phyloP scores from a whole-genome alignment of 2,329 filamentous ascomycete genomes.

The Monosporascus sp. region DNA sequence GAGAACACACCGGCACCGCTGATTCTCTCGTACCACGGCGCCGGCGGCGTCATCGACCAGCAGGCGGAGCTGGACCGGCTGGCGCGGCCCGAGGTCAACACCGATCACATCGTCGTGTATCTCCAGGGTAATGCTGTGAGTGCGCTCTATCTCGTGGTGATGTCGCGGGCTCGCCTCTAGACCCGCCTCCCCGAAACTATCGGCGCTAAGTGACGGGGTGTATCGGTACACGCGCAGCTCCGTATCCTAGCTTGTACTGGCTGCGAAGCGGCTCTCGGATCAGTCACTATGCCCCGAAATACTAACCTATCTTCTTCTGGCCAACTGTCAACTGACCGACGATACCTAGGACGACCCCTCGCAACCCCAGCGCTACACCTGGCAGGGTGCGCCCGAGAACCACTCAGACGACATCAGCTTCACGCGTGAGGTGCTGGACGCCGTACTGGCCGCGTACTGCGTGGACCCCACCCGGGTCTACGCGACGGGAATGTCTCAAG shows the following conservation, averaged over 20 bases:
- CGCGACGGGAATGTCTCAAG: slow-evolving; percentile 11
- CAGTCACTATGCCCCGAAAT: too few species aligned
- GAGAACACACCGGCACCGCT: slow-evolving; percentile 12
- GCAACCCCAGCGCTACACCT: slow-evolving; percentile 1
- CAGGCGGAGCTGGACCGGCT: slow-evolving; percentile 15
- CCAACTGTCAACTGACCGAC: not conserved
- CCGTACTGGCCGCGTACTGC: slow-evolving; percentile 11
- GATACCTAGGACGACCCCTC: not conserved
- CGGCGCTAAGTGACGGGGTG: too few species aligned
- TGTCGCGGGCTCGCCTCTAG: too few species aligned
- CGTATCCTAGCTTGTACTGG: too few species aligned
- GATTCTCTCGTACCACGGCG: slow-evolving; percentile 21
- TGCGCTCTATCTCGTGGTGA: too few species aligned
- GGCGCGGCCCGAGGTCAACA: slow-evolving; percentile 13
- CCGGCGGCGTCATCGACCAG: slow-evolving; percentile 12
- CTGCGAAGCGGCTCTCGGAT: too few species aligned
- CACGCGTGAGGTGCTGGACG: slow-evolving; percentile 9
- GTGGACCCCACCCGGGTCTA: slow-evolving; percentile 11
- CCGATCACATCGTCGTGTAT: slow-evolving; percentile 19
- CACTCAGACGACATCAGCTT: slow-evolving; percentile 7
- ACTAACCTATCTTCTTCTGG: too few species aligned
- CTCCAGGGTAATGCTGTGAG: slow-evolving; percentile 15
- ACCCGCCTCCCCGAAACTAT: too few species aligned
- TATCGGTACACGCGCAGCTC: too few species aligned
- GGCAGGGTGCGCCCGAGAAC: slow-evolving; percentile 7